phyloP scores from a whole-genome alignment of 768 basidiomycete genomes.

The Udeniomyces megalosporus region DNA sequence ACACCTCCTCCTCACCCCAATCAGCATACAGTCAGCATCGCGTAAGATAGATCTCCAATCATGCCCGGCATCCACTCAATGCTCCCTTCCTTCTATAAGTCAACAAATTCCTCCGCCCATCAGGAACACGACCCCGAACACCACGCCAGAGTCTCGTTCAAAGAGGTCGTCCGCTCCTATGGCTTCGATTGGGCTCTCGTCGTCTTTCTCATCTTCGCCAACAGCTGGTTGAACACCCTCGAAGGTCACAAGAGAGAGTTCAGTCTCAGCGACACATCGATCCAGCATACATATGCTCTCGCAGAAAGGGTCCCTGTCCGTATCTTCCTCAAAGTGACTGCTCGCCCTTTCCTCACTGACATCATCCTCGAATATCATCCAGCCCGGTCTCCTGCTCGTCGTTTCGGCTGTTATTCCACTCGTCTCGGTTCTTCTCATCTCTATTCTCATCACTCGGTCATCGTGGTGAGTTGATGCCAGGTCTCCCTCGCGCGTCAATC shows the following conservation, averaged over 20 bases:
- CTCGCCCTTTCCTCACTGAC: slow-evolving; percentile 4
- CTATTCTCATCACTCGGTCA: slow-evolving; percentile 54
- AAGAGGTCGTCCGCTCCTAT: too few species aligned
- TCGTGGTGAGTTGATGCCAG: slow-evolving; percentile 71
- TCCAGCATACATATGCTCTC: slow-evolving; percentile 20
- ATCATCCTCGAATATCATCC: neutral
- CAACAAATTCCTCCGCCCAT: too few species aligned
- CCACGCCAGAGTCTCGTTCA: too few species aligned
- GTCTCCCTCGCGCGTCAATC: slow-evolving; percentile 27
- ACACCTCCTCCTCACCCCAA: too few species aligned
- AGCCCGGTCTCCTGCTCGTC: slow-evolving; percentile 22
- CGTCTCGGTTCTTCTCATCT: slow-evolving; percentile 50
- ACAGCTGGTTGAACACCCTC: slow-evolving; percentile 14
- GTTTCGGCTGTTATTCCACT: slow-evolving; percentile 50
- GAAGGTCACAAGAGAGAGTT: slow-evolving; percentile 51
- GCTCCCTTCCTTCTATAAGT: too few species aligned
- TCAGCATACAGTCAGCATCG: too few species aligned
- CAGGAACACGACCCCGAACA: too few species aligned
- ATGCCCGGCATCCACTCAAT: too few species aligned
- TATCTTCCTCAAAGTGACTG: slow-evolving; percentile 5
- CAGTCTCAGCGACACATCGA: slow-evolving; percentile 51
- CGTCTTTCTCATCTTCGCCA: slow-evolving; percentile 4
- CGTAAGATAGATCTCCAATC: too few species aligned
- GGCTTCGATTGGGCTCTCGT: slow-evolving; percentile 11
- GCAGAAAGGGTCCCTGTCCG: slow-evolving; percentile 57